These are phyloP conservation scores for Dendrobium catenatum DNA, from an alignment of 106 monocot species.

Conservation along the genomic window DNA sequence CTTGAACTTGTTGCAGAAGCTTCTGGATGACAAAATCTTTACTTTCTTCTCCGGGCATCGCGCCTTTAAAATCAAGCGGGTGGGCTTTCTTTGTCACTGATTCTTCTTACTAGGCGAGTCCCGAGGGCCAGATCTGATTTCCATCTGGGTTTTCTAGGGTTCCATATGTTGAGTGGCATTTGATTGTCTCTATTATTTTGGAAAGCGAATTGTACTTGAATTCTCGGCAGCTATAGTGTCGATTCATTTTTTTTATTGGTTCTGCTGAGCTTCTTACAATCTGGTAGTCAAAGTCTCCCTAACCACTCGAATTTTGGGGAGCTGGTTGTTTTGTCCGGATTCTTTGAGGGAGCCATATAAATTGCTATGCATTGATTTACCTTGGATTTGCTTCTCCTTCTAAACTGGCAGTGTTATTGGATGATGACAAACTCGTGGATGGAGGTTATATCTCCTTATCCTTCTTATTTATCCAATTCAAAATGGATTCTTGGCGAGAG, in stretches of 20 bases:
- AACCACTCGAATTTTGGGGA: neutral
- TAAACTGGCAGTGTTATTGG: neutral
- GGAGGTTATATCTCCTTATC: conserved; percentile 14
- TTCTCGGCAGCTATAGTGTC: neutral
- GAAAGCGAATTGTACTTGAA: conserved; percentile 7
- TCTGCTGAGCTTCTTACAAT: neutral
- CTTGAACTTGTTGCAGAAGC: neutral
- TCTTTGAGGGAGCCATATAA: neutral
- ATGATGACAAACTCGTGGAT: conserved; percentile 20
- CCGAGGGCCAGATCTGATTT: conserved; percentile 7
- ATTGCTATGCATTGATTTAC: neutral
- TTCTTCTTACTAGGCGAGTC: neutral
- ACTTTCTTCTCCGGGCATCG: neutral
- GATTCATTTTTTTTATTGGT: neutral
- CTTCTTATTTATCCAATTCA: conserved; percentile 25
- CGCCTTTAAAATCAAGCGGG: neutral
- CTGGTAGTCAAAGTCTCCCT: neutral
- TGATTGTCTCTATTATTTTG: neutral
- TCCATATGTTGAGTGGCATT: neutral
- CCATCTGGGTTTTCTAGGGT: neutral
- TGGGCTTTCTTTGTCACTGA: neutral
- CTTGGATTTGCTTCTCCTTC: neutral
- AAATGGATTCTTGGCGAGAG: conserved; percentile 20
- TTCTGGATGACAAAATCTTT: neutral
- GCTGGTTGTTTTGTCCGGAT: neutral